Base-by-base conservation (phyloP, 2,329 filamentous ascomycete genomes). In the Metarhizium guizhouense region DNA sequence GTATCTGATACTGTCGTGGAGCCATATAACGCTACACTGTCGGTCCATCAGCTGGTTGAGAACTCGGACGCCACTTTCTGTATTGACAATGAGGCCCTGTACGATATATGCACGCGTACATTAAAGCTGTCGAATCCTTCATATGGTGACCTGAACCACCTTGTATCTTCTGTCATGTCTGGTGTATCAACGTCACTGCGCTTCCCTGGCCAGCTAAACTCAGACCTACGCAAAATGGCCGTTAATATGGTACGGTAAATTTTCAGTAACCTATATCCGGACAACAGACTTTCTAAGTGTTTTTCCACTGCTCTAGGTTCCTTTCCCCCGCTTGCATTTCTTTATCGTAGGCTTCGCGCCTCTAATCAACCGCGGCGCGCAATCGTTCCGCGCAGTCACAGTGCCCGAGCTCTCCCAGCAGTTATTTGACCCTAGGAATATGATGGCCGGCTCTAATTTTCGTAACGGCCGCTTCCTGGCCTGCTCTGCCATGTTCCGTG, bases 341-440 rank as follows among this genome's bases (percentile, higher is more conserved):
- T 99, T 99, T 87, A 99, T 99, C 94, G 94, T 99, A 74, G 94
- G 94, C 76, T 99, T 99, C 75, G 93, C 94, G 76, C 94, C 94
- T 73, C 85, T 99, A 70, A 99, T 94, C 75, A 95, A 90, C 76
- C 78, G 78, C 62, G 78, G 78, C 68, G 88, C 93, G 65, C 77
- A 95, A 83, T 90, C 89, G 67, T 99, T 97, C 93, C 94, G 94
- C 73, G 93, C 94, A 65, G 88, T 97, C 76, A 92, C 87, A 70
- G 94, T 99, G 60, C 93, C 94, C 57, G 94, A 99, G 83, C 85
- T 99, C 75, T 97, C 94, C 70, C 94, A 99, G 83, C 94, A 99
- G 79, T 97, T 99, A 91, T 99, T 95, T 83, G 94, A 99, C 82
- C 93, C 94, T 71, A 99, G 97, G 91, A 99, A 99, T 87, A 99